A percentile compares a stretch with the other conserved stretches of the same genome.
phyloP scores from a whole-genome alignment of 2,329 filamentous ascomycete species.

The Bertia moriformis region DNA sequence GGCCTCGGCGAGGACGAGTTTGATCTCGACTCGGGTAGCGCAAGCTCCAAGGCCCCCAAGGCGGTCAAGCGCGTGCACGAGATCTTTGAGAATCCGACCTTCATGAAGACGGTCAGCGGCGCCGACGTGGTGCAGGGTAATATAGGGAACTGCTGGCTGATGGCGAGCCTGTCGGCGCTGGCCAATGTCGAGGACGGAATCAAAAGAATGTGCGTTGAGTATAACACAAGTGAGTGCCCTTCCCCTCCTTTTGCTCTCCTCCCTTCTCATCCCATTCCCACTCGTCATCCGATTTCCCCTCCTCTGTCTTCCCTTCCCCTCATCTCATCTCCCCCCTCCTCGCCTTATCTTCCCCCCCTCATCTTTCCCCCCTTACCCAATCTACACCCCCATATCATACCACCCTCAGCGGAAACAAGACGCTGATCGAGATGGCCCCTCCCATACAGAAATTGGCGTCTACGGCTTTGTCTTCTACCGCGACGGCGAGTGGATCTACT shows the following conservation, averaged over 20 bases:
- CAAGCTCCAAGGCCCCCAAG: conserved; percentile 42
- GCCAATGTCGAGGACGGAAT: conserved; percentile 60
- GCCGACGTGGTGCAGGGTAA: conserved; percentile 66
- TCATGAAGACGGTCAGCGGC: conserved; percentile 49
- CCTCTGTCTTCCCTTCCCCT: background rate
- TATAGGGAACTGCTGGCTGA: conserved; percentile 72
- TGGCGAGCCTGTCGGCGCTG: conserved; percentile 64
- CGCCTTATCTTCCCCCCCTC: background rate
- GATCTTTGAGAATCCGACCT: conserved; percentile 61
- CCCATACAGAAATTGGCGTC: conserved; percentile 51
- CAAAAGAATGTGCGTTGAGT: conserved; percentile 60
- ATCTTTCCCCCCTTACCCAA: conserved; percentile 7
- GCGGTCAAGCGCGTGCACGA: conserved; percentile 64
- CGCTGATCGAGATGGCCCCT: conserved; percentile 10
- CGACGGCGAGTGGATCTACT: conserved; percentile 84
- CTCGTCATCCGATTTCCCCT: no score
- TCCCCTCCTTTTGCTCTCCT: background rate
- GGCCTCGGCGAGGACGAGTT: conserved; percentile 34
- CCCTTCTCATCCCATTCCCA: no score
- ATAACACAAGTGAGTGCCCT: conserved; percentile 37
- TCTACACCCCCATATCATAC: background rate
- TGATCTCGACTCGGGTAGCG: conserved; percentile 29
- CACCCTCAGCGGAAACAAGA: conserved; percentile 15
- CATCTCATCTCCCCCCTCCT: background rate
- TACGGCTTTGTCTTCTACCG: conserved; percentile 83